Base-by-base conservation (phyloP, 768 basidiomycete species). In the Rhizopogon vesiculosus region DNA sequence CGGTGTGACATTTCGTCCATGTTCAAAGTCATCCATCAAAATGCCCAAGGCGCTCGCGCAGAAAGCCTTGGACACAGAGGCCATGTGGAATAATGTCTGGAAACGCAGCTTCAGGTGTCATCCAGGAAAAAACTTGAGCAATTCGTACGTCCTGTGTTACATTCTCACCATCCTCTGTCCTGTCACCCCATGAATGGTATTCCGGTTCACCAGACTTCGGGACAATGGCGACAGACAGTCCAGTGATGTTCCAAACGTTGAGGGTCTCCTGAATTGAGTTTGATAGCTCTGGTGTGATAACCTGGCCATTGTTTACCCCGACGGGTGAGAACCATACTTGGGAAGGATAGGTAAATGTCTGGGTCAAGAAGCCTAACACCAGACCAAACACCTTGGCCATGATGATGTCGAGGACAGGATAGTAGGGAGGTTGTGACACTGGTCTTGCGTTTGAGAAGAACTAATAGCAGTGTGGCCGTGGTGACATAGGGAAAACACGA, bases 41-140 rank as follows among this genome's bases (percentile, higher is more conserved):
- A 78, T 68, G 4, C 78, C 76, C 1, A 78, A 48, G 1, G 75
- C 67, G 0, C 66, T 69, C 2, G 67, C 63, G 6, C 76, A 62
- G 62, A 78, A 78, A 5, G 73, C 73, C 45, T 77, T 74, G 7
- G 73, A 75, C 28, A 69, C 68, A 0, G 73, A 76, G 2, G 61
- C 74, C 40, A 75, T 60, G 40, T 60, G 57, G 56, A 76, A 74
- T 29, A 77, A 52, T 0, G 76, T 78, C 76, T 76, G 38, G 7
- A 42, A 10, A 48, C 3, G 1, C 25, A 38, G 5, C 16, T 39
- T 53, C 45, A 33, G 18, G 25, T n/a, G 33, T 33, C 10, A 42
- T 29, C 38, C 13, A 4, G 3, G 6, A 19, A 33, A 1, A 49
- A 39, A 31, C 6, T 45, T 15, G 31, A 51, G 22, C 29, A 56